Conservation (phyloP, 176 grass and related monocot species). For the Metroxylon sagu region DNA sequence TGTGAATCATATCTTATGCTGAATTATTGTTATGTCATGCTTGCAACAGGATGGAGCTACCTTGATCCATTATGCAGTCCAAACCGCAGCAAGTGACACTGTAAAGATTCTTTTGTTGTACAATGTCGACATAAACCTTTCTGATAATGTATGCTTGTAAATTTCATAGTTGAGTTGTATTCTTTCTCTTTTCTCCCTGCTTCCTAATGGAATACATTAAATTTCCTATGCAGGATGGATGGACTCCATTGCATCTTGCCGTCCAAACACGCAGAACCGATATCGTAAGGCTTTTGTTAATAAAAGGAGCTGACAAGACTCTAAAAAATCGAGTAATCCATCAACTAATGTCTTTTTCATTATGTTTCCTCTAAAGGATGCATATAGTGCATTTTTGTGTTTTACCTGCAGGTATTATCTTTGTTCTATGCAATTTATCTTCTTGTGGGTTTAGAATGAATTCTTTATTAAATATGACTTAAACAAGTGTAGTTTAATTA, state of each 20-base stretch:
- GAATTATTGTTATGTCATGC: constrained; percentile 1
- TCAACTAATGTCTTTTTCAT: not conserved
- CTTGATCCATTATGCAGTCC: constrained; percentile 88
- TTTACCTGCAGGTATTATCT: too few relatives aligned
- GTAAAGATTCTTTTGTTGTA: constrained; percentile 87
- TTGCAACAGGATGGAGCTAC: constrained; percentile 81
- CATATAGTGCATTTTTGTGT: too few relatives aligned
- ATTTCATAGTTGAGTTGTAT: not conserved
- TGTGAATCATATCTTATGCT: too few relatives aligned
- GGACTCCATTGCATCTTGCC: constrained; percentile 97
- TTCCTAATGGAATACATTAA: constrained; percentile 7
- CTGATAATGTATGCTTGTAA: constrained; percentile 62
- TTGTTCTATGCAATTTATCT: too few relatives aligned
- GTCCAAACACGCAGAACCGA: constrained; percentile 86
- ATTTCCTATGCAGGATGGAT: constrained; percentile 55
- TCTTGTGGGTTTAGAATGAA: too few relatives aligned
- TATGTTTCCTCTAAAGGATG: too few relatives aligned
- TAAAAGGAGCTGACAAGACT: constrained; percentile 76
- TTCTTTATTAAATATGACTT: too few relatives aligned
- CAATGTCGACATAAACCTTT: constrained; percentile 77
- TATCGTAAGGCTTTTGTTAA: constrained; percentile 79
- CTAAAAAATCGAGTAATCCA: constrained; percentile 71
- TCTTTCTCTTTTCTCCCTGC: not conserved
- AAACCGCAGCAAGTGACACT: constrained; percentile 63
- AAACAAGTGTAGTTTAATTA: too few relatives aligned